Conservation (phyloP, 208 protist genomes). For the Trypanosoma melophagium region DNA sequence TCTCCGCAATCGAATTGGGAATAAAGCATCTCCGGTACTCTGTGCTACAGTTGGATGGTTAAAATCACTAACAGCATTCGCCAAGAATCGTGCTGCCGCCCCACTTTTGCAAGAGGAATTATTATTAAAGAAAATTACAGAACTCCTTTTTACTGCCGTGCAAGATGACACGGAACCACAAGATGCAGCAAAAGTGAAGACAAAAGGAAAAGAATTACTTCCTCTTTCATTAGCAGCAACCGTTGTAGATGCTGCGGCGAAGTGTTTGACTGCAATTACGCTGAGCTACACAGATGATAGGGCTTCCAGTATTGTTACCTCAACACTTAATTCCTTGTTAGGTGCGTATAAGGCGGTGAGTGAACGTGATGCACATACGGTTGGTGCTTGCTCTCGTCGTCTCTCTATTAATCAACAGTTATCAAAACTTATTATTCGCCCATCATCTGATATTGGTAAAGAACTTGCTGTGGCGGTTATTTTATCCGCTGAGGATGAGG, state of each 20-base stretch:
- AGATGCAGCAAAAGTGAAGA: constrained; percentile 12
- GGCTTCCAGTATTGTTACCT: constrained; percentile 6
- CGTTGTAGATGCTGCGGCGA: constrained; percentile 49
- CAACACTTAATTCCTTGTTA: constrained; percentile 37
- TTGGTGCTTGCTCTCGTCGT: constrained; percentile 31
- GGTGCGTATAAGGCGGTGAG: constrained; percentile 32
- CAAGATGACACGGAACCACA: neutral
- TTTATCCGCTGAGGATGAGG: constrained; percentile 65
- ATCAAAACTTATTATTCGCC: constrained; percentile 47
- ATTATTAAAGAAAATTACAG: neutral
- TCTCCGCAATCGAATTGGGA: constrained; percentile 3
- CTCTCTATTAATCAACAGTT: constrained; percentile 59
- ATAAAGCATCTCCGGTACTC: neutral
- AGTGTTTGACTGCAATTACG: constrained; percentile 49
- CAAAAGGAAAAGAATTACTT: constrained; percentile 7
- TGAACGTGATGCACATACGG: constrained; percentile 9
- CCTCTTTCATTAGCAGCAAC: constrained; percentile 6
- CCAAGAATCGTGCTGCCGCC: constrained; percentile 15
- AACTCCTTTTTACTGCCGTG: constrained; percentile 18
- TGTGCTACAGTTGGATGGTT: constrained; percentile 19
- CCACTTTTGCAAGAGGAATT: constrained; percentile 22
- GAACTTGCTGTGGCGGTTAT: constrained; percentile 68
- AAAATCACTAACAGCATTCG: constrained; percentile 27
- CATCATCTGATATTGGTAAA: constrained; percentile 44
- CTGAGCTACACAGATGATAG: constrained; percentile 27